Percentiles rank a stretch among this genome's conserved stretches.
Evolutionary conservation across 169 alveolate genomes (phyloP).

Genomic region (Cryptosporidium muris): DNA sequence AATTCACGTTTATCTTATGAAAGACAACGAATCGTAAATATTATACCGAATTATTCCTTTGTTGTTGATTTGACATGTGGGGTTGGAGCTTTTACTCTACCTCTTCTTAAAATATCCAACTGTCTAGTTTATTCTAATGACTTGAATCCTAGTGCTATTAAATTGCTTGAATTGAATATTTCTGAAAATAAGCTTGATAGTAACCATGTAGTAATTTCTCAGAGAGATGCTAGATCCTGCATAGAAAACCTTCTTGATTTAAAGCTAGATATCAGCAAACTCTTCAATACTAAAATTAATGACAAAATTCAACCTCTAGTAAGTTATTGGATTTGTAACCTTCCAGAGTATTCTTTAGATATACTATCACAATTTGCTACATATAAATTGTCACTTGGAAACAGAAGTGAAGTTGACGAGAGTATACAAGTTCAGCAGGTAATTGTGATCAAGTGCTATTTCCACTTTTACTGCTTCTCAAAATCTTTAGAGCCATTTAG

Average conservation of each 20-base stretch:
- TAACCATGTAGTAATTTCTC: constrained; percentile 75
- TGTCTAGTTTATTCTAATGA: constrained; percentile 83
- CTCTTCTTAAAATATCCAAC: constrained; percentile 79
- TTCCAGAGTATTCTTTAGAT: constrained; percentile 52
- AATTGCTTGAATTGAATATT: constrained; percentile 76
- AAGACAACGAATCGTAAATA: constrained; percentile 78
- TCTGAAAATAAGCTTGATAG: constrained; percentile 76
- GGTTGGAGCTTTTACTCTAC: constrained; percentile 84
- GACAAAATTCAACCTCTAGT: neutral
- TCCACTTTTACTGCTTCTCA: constrained; percentile 85
- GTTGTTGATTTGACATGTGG: constrained; percentile 87
- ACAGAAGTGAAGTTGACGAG: constrained; percentile 1
- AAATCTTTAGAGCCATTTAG: constrained; percentile 73
- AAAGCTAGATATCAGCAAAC: constrained; percentile 25
- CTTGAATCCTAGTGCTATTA: constrained; percentile 82
- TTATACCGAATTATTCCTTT: constrained; percentile 77
- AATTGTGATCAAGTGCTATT: neutral
- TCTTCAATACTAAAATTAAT: constrained; percentile 25
- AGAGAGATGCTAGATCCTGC: constrained; percentile 83
- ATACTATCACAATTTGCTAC: constrained; percentile 82
- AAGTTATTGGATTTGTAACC: constrained; percentile 65
- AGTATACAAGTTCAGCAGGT: constrained; percentile 72
- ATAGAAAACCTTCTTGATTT: constrained; percentile 50
- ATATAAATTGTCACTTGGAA: constrained; percentile 73
- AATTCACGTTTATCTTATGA: constrained; percentile 82